phyloP scores from a whole-genome alignment of 352 stramenopile genomes.

The Phytophthora hibernalis region DNA sequence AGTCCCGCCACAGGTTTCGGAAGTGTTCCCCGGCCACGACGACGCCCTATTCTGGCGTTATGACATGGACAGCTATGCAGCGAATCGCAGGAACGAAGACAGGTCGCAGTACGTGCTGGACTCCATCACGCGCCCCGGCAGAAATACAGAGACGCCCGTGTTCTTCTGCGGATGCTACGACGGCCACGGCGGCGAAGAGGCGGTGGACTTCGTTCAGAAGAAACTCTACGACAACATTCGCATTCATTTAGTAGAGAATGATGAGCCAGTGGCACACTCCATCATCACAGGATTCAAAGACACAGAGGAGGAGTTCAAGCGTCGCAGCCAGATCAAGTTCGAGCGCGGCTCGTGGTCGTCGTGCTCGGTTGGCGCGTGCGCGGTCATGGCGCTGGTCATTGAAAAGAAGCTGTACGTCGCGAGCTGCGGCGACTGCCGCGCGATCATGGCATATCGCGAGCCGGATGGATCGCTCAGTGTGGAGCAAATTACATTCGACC shows the following conservation, averaged over 20 bases:
- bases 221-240: conserved; percentile 71
- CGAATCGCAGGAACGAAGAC: conserved; percentile 72
- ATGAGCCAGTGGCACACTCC: conserved; percentile 47
- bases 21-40: conserved; percentile 53
- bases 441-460: conserved; percentile 71
- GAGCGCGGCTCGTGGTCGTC: conserved; percentile 59
- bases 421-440: conserved; percentile 70
- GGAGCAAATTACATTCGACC: conserved; percentile 72
- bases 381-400: conserved; percentile 63
- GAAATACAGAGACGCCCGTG: conserved; percentile 29
- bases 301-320: conserved; percentile 70
- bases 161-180: conserved; percentile 84
- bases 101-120: conserved; percentile 66
- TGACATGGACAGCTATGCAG: conserved; percentile 76
- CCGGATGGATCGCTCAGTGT: conserved; percentile 55
- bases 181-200: conserved; percentile 67
- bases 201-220: conserved; percentile 73
- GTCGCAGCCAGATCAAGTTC: conserved; percentile 60
- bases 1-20: conserved; percentile 59
- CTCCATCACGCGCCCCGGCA: conserved; percentile 30
- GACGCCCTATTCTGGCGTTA: conserved; percentile 62
- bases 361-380: conserved; percentile 71
- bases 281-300: conserved; percentile 66
- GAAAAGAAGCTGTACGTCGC: conserved; percentile 65
- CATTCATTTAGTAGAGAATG: conserved; percentile 33